Evolutionary conservation across 176 grass and related monocot species (phyloP).

Genomic region (Oryza longistaminata): DNA sequence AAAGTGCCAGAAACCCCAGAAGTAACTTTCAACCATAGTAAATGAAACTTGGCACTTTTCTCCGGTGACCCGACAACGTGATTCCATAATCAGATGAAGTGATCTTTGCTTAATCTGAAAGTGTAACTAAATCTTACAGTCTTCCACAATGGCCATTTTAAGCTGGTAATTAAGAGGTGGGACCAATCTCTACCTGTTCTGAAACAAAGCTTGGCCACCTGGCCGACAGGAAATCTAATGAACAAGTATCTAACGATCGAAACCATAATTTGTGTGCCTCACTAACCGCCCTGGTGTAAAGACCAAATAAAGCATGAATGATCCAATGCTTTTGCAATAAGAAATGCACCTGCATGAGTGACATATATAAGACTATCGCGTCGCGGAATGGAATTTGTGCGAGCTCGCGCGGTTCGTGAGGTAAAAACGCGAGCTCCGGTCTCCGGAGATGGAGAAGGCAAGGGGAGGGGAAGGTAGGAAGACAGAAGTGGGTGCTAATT

Average conservation of each 20-base stretch:
- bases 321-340: too few species aligned
- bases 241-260: conserved; percentile 1
- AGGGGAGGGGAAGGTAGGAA: not conserved
- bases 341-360: too few species aligned
- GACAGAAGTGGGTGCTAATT: not conserved
- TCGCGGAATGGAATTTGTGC: conserved; percentile 1
- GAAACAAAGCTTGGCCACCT: not conserved
- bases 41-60: not conserved
- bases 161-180: not conserved
- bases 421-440: not conserved
- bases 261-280: conserved; percentile 22
- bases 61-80: too few species aligned
- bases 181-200: not conserved
- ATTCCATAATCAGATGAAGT: not conserved
- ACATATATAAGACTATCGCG: too few species aligned
- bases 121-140: not conserved
- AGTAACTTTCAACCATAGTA: not conserved
- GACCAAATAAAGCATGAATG: not conserved
- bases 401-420: not conserved
- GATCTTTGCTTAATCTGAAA: not conserved
- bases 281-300: not conserved
- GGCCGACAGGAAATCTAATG: not conserved
- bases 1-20: not conserved
- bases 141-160: too few species aligned
- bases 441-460: not conserved